phyloP scores from a whole-genome alignment of 2,329 filamentous ascomycete species.

The Fusarium siculi region DNA sequence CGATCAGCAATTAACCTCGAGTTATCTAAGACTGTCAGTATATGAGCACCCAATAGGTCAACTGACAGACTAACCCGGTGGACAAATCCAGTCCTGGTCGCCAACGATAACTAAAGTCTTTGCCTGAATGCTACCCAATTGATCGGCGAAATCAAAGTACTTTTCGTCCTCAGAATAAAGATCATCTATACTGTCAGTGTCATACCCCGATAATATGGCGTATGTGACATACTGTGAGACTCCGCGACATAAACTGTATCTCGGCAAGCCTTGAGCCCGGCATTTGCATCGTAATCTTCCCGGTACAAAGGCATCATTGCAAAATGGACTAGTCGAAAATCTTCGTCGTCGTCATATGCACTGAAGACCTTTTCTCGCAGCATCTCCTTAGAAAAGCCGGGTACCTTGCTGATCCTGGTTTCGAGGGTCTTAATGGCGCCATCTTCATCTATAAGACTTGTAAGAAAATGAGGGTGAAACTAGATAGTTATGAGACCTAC shows the following conservation, averaged over 20 bases:
- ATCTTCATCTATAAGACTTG: too few species aligned
- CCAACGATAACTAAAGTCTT: neutral
- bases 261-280: neutral
- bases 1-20: neutral
- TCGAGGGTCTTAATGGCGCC: neutral
- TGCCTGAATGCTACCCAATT: neutral
- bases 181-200: neutral
- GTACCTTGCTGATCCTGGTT: neutral
- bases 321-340: neutral
- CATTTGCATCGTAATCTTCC: neutral
- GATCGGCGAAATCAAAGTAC: neutral
- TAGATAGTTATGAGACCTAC: neutral
- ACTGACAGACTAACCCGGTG: neutral
- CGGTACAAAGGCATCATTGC: neutral
- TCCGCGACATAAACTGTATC: neutral
- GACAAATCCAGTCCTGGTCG: neutral
- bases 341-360: neutral
- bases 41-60: too few species aligned
- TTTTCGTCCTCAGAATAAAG: neutral
- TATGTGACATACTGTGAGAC: neutral
- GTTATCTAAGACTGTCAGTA: neutral
- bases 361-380: neutral
- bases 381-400: neutral
- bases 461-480: too few species aligned
- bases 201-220: too few species aligned